A percentile compares a stretch with the other conserved stretches of the same genome.
Conservation (phyloP, 139 green algal species). For the Spirogloea muscicola region DNA sequence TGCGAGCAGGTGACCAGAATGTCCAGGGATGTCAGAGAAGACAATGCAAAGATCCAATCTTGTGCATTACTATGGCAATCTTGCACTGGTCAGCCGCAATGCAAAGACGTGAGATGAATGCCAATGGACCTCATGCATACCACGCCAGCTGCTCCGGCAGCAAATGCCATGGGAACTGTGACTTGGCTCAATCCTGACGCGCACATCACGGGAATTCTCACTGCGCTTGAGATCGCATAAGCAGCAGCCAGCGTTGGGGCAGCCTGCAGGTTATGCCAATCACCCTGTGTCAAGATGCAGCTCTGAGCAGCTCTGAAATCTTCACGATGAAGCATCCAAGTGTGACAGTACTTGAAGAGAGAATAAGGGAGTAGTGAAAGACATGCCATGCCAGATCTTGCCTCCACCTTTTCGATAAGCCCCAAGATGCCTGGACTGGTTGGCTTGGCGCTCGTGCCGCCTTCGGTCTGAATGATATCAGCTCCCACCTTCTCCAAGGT, state of each 20-base stretch:
- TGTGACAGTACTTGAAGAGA: no score
- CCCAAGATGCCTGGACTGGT: conserved; percentile 30
- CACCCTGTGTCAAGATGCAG: background rate
- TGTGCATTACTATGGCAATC: background rate
- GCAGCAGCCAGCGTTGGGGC: conserved; percentile 36
- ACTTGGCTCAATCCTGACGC: conserved; percentile 43
- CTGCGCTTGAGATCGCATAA: conserved; percentile 27
- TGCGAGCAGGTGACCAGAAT: background rate
- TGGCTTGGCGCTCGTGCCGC: conserved; percentile 42
- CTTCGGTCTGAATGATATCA: conserved; percentile 53
- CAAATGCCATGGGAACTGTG: conserved; percentile 42
- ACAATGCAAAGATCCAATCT: background rate
- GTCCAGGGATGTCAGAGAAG: background rate
- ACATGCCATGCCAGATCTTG: no score
- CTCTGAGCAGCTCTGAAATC: no score
- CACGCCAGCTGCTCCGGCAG: conserved; percentile 39
- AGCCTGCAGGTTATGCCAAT: conserved; percentile 19
- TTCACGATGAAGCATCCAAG: no score
- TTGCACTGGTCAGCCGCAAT: background rate
- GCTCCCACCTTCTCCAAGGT: conserved; percentile 30
- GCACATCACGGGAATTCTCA: conserved; percentile 49
- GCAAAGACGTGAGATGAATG: background rate
- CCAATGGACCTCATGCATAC: background rate
- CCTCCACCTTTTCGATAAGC: conserved; percentile 46
- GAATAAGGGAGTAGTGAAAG: no score